Evolutionary conservation across 345 rosid genomes (phyloP).

Genomic region (Eucalyptus tenuipes): DNA sequence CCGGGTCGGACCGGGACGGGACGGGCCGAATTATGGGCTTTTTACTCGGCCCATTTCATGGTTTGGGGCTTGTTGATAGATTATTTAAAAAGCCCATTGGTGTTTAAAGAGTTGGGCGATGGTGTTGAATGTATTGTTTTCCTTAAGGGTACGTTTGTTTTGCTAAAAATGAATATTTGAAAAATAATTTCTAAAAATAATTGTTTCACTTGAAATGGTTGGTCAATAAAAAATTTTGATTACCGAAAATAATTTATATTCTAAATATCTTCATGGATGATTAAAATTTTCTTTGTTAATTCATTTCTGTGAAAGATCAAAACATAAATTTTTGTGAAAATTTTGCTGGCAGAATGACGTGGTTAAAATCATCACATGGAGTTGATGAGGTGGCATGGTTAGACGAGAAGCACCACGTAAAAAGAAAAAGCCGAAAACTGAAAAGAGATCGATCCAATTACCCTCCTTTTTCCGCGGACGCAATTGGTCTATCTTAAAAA

Average conservation of each 20-base stretch:
- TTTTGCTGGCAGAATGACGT: neutral
- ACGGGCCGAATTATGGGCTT: accelerated
- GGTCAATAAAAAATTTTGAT: accelerated
- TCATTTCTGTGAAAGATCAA: too few species aligned
- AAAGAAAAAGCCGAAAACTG: accelerated
- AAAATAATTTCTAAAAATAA: accelerated
- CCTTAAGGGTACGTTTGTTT: accelerated
- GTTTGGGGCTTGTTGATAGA: neutral
- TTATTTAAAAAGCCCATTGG: neutral
- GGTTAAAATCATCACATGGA: neutral
- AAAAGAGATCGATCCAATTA: neutral
- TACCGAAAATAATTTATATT: accelerated
- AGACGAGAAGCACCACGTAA: accelerated
- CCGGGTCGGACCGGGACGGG: neutral
- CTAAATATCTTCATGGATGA: too few species aligned
- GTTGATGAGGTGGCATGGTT: neutral
- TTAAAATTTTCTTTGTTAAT: too few species aligned
- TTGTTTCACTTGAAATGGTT: accelerated
- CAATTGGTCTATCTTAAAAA: neutral
- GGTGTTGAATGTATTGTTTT: neutral
- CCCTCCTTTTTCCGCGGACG: neutral
- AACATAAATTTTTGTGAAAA: too few species aligned
- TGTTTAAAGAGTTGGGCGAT: neutral
- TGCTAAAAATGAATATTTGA: accelerated
- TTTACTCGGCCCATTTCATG: neutral